A percentile compares a stretch with the other conserved stretches of the same genome.
These are phyloP conservation scores for Hypholoma sublateritium DNA, from an alignment of 768 basidiomycete genomes.

Conservation along the genomic window DNA sequence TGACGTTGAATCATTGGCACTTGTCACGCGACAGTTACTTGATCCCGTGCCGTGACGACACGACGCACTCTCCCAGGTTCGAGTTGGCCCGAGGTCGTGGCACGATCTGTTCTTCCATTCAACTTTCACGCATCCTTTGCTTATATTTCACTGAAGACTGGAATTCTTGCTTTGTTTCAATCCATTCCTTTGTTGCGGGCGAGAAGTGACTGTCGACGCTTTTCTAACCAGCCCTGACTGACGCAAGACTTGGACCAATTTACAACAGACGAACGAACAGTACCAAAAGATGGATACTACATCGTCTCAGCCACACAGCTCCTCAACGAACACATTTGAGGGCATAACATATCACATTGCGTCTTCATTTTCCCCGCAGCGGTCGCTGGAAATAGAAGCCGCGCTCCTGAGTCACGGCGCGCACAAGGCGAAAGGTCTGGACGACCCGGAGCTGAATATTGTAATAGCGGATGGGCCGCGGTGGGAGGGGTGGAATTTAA, in stretches of 20 bases:
- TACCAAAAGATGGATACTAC: neutral
- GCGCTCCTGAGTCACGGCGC: neutral
- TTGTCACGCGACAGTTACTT: too few species aligned
- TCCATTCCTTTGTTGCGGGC: too few species aligned
- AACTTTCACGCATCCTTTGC: neutral
- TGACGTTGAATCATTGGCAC: too few species aligned
- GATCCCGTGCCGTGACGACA: neutral
- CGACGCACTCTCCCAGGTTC: neutral
- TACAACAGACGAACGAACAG: too few species aligned
- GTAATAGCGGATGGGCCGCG: constrained; percentile 49
- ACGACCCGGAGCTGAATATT: neutral
- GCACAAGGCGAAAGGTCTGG: neutral
- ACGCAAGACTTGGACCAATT: too few species aligned
- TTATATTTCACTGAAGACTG: neutral
- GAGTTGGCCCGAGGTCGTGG: neutral
- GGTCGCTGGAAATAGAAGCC: neutral
- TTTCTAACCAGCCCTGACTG: too few species aligned
- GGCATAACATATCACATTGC: neutral
- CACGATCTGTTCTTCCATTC: neutral
- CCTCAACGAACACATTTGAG: neutral
- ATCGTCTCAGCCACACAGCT: neutral
- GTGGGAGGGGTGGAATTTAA: constrained; percentile 54
- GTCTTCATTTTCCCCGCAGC: neutral
- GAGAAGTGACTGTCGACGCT: too few species aligned
- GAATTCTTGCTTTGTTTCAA: neutral